Percentiles rank a stretch among this genome's conserved stretches.
phyloP scores from a whole-genome alignment of 2,329 filamentous ascomycete species.

The Eutypella sp. region DNA sequence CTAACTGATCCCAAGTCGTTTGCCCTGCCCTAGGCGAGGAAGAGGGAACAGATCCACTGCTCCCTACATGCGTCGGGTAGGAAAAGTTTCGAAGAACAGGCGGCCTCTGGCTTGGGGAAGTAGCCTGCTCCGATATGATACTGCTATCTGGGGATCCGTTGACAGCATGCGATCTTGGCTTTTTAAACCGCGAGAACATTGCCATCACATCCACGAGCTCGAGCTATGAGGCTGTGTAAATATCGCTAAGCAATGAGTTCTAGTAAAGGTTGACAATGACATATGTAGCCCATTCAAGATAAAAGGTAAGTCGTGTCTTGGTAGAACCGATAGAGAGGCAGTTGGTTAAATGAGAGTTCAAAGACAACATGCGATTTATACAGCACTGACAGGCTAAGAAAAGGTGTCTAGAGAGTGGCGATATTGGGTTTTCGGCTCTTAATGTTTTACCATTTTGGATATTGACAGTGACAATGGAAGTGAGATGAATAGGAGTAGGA shows the following conservation, averaged over 20 bases:
- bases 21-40: conserved; percentile 7
- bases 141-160: conserved; percentile 15
- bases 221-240: conserved; percentile 1
- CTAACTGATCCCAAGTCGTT: conserved; percentile 23
- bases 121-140: conserved; percentile 6
- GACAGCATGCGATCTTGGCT: conserved; percentile 17
- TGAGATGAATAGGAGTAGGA: neutral
- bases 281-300: too few species aligned
- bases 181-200: conserved; percentile 22
- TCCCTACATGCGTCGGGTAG: conserved; percentile 22
- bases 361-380: too few species aligned
- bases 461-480: neutral
- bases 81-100: conserved; percentile 26
- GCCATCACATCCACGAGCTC: conserved; percentile 19
- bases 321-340: too few species aligned
- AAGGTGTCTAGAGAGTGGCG: too few species aligned
- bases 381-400: too few species aligned
- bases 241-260: neutral
- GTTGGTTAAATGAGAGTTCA: neutral
- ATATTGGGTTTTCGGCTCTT: too few species aligned
- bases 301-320: too few species aligned
- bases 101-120: conserved; percentile 7
- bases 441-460: too few species aligned
- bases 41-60: conserved; percentile 1
- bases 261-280: neutral